A percentile compares a stretch with the other conserved stretches of the same genome.
phyloP scores from a whole-genome alignment of 176 grass and related monocot genomes.

The Chrysopogon serrulatus region DNA sequence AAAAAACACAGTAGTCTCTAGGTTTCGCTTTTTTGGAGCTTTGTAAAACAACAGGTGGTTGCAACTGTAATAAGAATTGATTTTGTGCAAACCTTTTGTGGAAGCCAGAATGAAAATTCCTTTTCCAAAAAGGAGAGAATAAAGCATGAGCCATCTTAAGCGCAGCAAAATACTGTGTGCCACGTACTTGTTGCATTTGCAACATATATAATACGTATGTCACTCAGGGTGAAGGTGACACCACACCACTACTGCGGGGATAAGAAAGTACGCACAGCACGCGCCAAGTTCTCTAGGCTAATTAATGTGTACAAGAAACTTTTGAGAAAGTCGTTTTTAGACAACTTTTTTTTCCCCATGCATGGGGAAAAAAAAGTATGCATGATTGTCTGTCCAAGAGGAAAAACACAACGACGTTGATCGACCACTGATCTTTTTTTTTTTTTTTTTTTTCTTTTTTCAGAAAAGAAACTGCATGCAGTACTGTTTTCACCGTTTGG shows the following conservation, averaged over 20 bases:
- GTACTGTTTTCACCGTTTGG: not conserved
- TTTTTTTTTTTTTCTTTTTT: not conserved
- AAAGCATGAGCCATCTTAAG: not conserved
- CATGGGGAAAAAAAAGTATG: no score
- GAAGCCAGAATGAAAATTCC: no score
- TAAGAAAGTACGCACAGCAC: conserved; percentile 7
- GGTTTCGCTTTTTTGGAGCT: no score
- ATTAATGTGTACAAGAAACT: conserved; percentile 12
- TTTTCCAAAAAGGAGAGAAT: no score
- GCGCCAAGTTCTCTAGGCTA: not conserved
- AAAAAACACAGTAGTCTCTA: no score
- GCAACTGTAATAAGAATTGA: no score
- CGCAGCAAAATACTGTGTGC: not conserved
- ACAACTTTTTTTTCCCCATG: not conserved
- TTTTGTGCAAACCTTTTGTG: no score
- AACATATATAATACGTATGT: no score
- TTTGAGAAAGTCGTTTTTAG: conserved; percentile 3
- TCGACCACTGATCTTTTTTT: not conserved
- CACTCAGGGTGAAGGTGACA: conserved; percentile 33
- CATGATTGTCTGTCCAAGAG: not conserved
- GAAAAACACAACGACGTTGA: not conserved
- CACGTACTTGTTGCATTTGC: not conserved
- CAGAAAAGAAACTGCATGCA: not conserved
- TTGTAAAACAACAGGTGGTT: no score
- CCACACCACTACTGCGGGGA: conserved; percentile 18